A percentile compares a stretch with the other conserved stretches of the same genome.
phyloP scores from a whole-genome alignment of 176 grass and related monocot species.

The Oryza meyeriana region DNA sequence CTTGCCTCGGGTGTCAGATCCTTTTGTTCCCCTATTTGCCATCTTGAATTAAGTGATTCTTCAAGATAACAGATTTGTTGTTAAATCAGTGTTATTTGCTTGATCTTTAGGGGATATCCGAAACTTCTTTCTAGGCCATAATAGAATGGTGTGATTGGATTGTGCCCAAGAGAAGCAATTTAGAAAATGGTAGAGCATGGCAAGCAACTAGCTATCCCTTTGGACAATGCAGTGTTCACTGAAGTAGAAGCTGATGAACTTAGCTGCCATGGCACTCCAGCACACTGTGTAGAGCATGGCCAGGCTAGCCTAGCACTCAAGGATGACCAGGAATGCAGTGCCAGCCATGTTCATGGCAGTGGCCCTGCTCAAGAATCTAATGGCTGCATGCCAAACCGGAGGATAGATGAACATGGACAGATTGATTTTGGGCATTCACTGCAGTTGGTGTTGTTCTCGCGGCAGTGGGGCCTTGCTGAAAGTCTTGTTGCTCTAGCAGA shows the following conservation, averaged over 20 bases:
- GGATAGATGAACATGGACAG: slow-evolving; percentile 37
- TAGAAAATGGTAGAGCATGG: not conserved
- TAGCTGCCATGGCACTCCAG: not conserved
- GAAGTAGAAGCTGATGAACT: slow-evolving; percentile 55
- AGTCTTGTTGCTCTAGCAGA: slow-evolving; percentile 62
- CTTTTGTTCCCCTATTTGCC: not conserved
- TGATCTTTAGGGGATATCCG: not conserved
- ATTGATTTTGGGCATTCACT: slow-evolving; percentile 61
- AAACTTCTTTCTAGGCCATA: not conserved
- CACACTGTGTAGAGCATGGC: slow-evolving; percentile 21
- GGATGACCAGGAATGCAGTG: slow-evolving; percentile 14
- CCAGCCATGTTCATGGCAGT: slow-evolving; percentile 21
- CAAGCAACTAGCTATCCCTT: not conserved
- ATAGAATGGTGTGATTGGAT: slow-evolving; percentile 3
- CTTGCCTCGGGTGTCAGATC: not conserved
- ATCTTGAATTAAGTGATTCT: not conserved
- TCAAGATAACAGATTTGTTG: not conserved
- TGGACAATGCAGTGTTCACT: slow-evolving; percentile 28
- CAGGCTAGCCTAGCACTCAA: slow-evolving; percentile 38
- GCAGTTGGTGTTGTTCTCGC: slow-evolving; percentile 61
- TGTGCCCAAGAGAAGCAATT: not conserved
- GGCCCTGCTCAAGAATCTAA: slow-evolving; percentile 23
- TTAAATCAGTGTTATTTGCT: not conserved
- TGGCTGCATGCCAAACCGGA: slow-evolving; percentile 37
- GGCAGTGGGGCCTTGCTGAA: slow-evolving; percentile 62